Evolutionary conservation across 1,284 basidiomycete species (phyloP).

Genomic region (Farysia itapuensis): DNA sequence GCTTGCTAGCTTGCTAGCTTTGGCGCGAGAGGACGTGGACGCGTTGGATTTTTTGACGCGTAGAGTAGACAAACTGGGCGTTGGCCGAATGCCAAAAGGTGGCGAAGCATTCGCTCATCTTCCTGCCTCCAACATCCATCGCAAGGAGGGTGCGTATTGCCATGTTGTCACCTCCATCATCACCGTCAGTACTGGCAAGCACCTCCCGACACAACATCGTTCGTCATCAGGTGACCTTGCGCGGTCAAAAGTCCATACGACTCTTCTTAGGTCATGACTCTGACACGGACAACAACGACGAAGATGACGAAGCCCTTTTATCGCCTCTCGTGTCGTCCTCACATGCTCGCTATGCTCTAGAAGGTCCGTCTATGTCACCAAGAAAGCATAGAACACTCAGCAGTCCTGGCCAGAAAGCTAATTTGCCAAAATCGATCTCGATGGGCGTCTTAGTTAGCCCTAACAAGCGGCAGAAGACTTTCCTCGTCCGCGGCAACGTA

Average conservation of each 20-base stretch:
- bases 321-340: neutral
- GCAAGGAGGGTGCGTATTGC: too few species aligned
- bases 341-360: neutral
- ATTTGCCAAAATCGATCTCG: neutral
- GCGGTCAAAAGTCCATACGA: constrained; percentile 24
- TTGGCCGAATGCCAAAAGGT: too few species aligned
- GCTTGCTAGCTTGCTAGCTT: too few species aligned
- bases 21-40: too few species aligned
- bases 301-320: neutral
- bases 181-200: constrained; percentile 30
- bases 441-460: constrained; percentile 4
- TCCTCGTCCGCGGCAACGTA: constrained; percentile 43
- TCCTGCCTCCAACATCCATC: too few species aligned
- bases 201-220: constrained; percentile 33
- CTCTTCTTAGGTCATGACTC: constrained; percentile 28
- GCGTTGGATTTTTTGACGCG: too few species aligned
- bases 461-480: constrained; percentile 18
- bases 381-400: neutral
- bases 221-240: constrained; percentile 3
- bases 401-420: constrained; percentile 3
- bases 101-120: too few species aligned
- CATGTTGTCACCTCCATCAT: constrained; percentile 27
- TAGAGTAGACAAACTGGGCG: too few species aligned
- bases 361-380: too few species aligned
- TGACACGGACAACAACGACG: constrained; percentile 6